A percentile compares a stretch with the other conserved stretches of the same genome.
Evolutionary conservation across 495 filamentous ascomycete genomes (phyloP).

Genomic region (Aspergillus steynii): DNA sequence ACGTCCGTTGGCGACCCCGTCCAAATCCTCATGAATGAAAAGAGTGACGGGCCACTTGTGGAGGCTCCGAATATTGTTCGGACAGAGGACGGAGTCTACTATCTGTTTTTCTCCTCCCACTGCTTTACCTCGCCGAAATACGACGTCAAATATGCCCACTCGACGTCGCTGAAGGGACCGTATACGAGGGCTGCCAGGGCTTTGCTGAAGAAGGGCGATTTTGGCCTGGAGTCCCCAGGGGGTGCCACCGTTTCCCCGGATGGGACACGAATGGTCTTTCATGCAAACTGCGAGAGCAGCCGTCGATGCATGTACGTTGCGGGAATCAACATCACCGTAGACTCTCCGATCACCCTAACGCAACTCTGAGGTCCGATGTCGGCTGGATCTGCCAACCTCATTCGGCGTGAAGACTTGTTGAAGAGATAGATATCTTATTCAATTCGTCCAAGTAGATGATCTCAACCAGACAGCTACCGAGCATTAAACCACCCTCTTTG

Average conservation of each 20-base stretch:
- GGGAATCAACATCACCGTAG: constrained; percentile 23
- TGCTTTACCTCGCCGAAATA: constrained; percentile 54
- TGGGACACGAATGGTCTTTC: constrained; percentile 50
- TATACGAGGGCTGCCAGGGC: constrained; percentile 38
- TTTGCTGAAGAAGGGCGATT: constrained; percentile 42
- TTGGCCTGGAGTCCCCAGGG: constrained; percentile 49
- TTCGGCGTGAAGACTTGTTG: no score
- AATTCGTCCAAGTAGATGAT: no score
- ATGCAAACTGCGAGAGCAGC: constrained; percentile 44
- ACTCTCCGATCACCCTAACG: constrained; percentile 7
- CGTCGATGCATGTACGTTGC: constrained; percentile 37
- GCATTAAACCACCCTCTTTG: no score
- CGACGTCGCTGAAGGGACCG: constrained; percentile 44
- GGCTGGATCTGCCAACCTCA: no score
- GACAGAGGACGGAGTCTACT: constrained; percentile 46
- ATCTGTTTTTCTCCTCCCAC: constrained; percentile 61
- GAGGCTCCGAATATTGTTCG: constrained; percentile 58
- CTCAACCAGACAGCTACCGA: no score
- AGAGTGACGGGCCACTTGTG: constrained; percentile 57
- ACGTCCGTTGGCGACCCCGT: constrained; percentile 48
- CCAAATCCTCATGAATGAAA: constrained; percentile 52
- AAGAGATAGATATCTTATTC: no score
- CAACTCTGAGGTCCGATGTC: constrained; percentile 3
- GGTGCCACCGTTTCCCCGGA: constrained; percentile 49
- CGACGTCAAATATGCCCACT: constrained; percentile 55